Conservation (phyloP, 2,329 filamentous ascomycete genomes). For the Aaosphaeria pasadenensis region DNA sequence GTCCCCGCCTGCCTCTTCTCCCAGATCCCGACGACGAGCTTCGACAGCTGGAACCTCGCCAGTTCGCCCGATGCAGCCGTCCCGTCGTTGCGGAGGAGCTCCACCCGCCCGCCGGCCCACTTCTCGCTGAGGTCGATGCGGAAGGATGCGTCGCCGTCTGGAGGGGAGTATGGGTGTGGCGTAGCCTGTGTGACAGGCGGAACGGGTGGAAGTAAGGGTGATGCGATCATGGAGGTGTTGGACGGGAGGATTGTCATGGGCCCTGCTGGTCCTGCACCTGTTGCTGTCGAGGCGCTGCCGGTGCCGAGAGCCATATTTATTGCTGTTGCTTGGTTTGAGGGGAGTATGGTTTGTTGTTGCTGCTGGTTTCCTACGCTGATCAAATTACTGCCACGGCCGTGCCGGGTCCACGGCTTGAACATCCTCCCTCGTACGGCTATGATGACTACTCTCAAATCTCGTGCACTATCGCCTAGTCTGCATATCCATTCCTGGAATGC, state of each 20-base stretch:
- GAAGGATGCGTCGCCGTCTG: slow-evolving; percentile 38
- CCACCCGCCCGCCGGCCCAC: slow-evolving; percentile 26
- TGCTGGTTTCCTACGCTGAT: neutral
- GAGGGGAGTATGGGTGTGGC: slow-evolving; percentile 17
- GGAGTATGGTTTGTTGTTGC: too few species aligned
- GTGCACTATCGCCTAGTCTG: slow-evolving; percentile 29
- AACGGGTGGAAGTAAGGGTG: neutral
- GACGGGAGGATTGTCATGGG: neutral
- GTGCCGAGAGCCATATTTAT: slow-evolving; percentile 13
- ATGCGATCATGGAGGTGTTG: too few species aligned
- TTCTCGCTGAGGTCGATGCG: slow-evolving; percentile 37
- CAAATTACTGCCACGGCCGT: slow-evolving; percentile 13
- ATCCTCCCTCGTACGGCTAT: slow-evolving; percentile 30
- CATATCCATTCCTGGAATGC: slow-evolving; percentile 39
- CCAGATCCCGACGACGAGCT: slow-evolving; percentile 27
- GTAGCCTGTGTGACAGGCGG: slow-evolving; percentile 7
- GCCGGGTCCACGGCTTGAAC: slow-evolving; percentile 30
- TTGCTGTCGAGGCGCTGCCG: slow-evolving; percentile 1
- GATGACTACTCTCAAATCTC: slow-evolving; percentile 27
- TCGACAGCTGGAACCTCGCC: slow-evolving; percentile 17
- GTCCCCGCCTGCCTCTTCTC: slow-evolving; percentile 27
- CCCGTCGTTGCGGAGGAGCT: slow-evolving; percentile 33
- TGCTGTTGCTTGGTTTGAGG: slow-evolving; percentile 13
- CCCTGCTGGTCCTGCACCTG: slow-evolving; percentile 6
- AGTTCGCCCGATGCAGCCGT: slow-evolving; percentile 25